These are phyloP conservation scores for Kwoniella shivajii DNA, from an alignment of 1,284 basidiomycete species.

Conservation along the genomic window DNA sequence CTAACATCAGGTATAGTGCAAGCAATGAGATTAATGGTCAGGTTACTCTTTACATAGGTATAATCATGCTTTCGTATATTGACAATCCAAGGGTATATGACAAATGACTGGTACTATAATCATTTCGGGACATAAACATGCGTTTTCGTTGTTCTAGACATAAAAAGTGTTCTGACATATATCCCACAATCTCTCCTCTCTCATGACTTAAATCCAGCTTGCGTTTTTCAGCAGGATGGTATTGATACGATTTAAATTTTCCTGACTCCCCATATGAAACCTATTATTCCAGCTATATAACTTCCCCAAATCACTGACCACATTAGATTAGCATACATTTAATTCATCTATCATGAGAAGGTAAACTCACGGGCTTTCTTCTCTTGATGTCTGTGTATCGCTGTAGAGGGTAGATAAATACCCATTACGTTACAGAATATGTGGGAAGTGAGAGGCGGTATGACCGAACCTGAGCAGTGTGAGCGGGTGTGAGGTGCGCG, in stretches of 20 bases:
- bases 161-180: no score
- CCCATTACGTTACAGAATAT: conserved; percentile 95
- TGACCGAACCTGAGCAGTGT: conserved; percentile 44
- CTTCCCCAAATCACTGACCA: conserved; percentile 32
- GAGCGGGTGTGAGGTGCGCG: not conserved
- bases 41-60: no score
- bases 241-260: not conserved
- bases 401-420: conserved; percentile 45
- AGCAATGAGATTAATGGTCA: no score
- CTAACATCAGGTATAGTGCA: no score
- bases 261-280: conserved; percentile 35
- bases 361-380: conserved; percentile 31
- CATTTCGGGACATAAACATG: no score
- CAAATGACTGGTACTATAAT: no score
- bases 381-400: conserved; percentile 40
- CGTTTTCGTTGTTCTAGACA: no score
- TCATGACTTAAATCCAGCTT: not conserved
- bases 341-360: not conserved
- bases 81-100: no score
- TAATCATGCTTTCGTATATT: no score
- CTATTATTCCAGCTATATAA: conserved; percentile 48
- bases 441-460: conserved; percentile 71
- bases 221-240: no score
- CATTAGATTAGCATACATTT: not conserved
- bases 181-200: not conserved